These are phyloP conservation scores for Lachnellula suecica DNA, from an alignment of 2,329 filamentous ascomycete species.

Conservation along the genomic window DNA sequence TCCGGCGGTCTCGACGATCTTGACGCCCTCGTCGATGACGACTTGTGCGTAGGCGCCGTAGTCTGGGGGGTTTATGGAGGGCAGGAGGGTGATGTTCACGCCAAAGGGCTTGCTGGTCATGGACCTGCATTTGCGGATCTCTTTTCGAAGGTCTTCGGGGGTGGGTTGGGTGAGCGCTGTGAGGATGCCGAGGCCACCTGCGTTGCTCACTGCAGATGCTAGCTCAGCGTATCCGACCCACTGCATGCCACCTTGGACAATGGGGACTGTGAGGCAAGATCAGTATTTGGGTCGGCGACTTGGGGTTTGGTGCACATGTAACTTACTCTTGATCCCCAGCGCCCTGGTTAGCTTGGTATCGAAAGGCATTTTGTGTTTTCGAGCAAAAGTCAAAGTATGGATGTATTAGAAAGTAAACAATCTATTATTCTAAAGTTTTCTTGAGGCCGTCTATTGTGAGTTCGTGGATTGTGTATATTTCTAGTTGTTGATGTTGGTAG, in stretches of 20 bases:
- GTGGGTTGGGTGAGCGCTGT: slow-evolving; percentile 90
- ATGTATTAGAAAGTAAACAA: background rate
- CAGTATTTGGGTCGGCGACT: slow-evolving; percentile 7
- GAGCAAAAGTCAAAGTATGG: background rate
- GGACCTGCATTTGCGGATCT: slow-evolving; percentile 82
- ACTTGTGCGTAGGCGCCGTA: slow-evolving; percentile 90
- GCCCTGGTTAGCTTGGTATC: slow-evolving; percentile 37
- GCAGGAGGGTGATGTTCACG: slow-evolving; percentile 93
- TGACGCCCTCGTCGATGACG: slow-evolving; percentile 89
- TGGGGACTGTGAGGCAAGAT: slow-evolving; percentile 57
- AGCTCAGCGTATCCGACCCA: slow-evolving; percentile 81
- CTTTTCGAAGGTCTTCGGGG: slow-evolving; percentile 86
- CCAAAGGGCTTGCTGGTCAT: slow-evolving; percentile 82
- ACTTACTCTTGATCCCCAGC: slow-evolving; percentile 40
- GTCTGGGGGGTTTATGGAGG: slow-evolving; percentile 84
- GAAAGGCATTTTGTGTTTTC: slow-evolving; percentile 35
- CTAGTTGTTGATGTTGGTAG: background rate
- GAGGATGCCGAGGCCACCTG: slow-evolving; percentile 80
- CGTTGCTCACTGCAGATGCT: slow-evolving; percentile 74
- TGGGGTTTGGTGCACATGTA: background rate
- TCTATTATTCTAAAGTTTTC: background rate
- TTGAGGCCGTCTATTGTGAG: background rate
- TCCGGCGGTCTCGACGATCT: slow-evolving; percentile 88
- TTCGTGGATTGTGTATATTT: background rate
- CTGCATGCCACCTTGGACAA: slow-evolving; percentile 87